Percentiles rank a stretch among this genome's conserved stretches.
Evolutionary conservation across 2,329 filamentous ascomycete species (phyloP).

Genomic region (Aspergillus clavatus): DNA sequence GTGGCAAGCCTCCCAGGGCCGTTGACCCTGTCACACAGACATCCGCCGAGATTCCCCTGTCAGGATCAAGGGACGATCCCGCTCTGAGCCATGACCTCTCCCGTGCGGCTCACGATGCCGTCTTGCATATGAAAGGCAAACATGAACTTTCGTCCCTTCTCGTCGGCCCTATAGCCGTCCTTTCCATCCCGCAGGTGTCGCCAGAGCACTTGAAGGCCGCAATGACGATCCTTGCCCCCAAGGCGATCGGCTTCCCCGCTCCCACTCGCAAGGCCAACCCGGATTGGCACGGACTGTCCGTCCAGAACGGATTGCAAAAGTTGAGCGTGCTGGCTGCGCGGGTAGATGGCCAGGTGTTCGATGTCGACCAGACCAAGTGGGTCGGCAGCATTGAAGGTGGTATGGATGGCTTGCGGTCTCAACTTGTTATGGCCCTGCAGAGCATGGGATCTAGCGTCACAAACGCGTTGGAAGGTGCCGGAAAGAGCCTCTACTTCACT

Average conservation of each 20-base stretch:
- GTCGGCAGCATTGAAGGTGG: slow-evolving; percentile 75
- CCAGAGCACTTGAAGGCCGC: slow-evolving; percentile 79
- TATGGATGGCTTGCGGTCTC: slow-evolving; percentile 70
- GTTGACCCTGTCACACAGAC: slow-evolving; percentile 29
- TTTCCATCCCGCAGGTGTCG: slow-evolving; percentile 77
- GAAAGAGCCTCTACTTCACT: slow-evolving; percentile 79
- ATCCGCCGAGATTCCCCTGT: slow-evolving; percentile 24
- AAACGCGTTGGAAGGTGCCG: slow-evolving; percentile 70
- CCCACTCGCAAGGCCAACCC: slow-evolving; percentile 72
- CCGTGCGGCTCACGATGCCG: slow-evolving; percentile 48
- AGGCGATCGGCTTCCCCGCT: slow-evolving; percentile 66
- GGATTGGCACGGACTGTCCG: slow-evolving; percentile 71
- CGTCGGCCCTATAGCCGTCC: slow-evolving; percentile 71
- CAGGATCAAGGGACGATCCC: slow-evolving; percentile 34
- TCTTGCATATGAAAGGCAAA: slow-evolving; percentile 47
- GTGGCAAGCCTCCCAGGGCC: slow-evolving; percentile 20
- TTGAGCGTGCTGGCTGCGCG: slow-evolving; percentile 80
- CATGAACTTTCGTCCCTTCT: slow-evolving; percentile 70
- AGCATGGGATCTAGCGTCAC: slow-evolving; percentile 73
- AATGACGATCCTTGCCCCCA: slow-evolving; percentile 70
- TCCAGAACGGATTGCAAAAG: slow-evolving; percentile 81
- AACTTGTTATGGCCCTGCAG: slow-evolving; percentile 77
- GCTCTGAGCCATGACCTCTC: slow-evolving; percentile 57
- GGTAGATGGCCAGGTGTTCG: slow-evolving; percentile 80
- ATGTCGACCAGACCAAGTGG: slow-evolving; percentile 66